Percentiles rank a stretch among this genome's conserved stretches.
Conservation (phyloP, 208 protist genomes). For the Strigomonas galati region DNA sequence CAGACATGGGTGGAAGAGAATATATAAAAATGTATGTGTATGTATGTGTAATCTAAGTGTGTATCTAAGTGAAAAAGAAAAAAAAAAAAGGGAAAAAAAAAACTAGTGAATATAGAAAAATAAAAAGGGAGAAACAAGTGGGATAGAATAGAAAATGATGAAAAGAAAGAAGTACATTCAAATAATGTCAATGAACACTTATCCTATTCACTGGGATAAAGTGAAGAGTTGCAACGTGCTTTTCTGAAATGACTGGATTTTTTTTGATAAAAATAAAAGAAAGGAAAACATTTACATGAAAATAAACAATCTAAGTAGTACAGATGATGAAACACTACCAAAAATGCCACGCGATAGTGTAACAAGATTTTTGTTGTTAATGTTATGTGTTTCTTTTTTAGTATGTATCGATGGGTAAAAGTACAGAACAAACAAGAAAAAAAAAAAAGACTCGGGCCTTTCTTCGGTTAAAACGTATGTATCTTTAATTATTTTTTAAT, state of each 20-base stretch:
- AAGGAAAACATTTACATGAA: neutral
- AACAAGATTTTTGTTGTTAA: neutral
- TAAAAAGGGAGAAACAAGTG: constrained; percentile 5
- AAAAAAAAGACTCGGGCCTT: too few relatives aligned
- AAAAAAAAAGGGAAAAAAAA: constrained; percentile 12
- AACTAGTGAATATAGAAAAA: constrained; percentile 3
- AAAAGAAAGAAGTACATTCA: neutral
- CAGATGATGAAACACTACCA: neutral
- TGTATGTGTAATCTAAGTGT: neutral
- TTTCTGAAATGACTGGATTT: too few relatives aligned
- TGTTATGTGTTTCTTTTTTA: too few relatives aligned
- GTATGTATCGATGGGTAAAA: too few relatives aligned
- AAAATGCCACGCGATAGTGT: neutral
- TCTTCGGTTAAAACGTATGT: too few relatives aligned
- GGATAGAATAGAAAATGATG: neutral
- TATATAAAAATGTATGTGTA: neutral
- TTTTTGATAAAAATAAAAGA: neutral
- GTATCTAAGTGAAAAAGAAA: neutral
- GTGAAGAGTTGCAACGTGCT: too few relatives aligned
- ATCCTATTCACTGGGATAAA: too few relatives aligned
- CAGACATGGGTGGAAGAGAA: neutral
- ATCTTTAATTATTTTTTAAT: too few relatives aligned
- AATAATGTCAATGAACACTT: too few relatives aligned
- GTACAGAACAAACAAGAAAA: too few relatives aligned
- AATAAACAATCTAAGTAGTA: constrained; percentile 13